Conservation (phyloP, 345 rosid genomes). For the Aurinia saxatilis region DNA sequence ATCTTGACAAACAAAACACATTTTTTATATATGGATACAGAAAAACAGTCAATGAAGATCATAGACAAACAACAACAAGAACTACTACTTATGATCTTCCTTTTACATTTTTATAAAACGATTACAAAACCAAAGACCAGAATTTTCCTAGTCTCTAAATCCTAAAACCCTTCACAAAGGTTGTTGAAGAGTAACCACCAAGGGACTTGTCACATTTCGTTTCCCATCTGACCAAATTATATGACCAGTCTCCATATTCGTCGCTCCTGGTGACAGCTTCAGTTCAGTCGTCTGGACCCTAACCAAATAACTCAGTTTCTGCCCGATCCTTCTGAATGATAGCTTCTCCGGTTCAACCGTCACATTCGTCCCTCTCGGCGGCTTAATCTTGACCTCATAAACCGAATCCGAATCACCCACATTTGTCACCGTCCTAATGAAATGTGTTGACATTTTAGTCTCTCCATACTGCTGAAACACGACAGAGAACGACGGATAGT, state of each 20-base stretch:
- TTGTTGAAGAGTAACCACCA: constrained; percentile 88
- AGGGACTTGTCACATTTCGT: constrained; percentile 70
- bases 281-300: constrained; percentile 40
- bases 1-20: constrained; percentile 20
- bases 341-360: constrained; percentile 59
- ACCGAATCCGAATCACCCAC: constrained; percentile 57
- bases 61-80: not conserved
- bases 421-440: constrained; percentile 74
- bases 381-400: constrained; percentile 39
- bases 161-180: constrained; percentile 46
- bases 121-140: constrained; percentile 9
- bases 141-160: constrained; percentile 2
- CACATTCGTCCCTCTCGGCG: constrained; percentile 56
- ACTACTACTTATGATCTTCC: constrained; percentile 13
- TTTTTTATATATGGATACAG: constrained; percentile 11
- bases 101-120: not conserved
- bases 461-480: constrained; percentile 68
- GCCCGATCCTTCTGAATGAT: constrained; percentile 54
- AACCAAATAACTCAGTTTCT: constrained; percentile 63
- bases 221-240: constrained; percentile 82
- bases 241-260: constrained; percentile 56
- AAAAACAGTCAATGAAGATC: constrained; percentile 15
- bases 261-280: constrained; percentile 50
- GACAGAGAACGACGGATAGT: constrained; percentile 66
- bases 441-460: constrained; percentile 54